phyloP scores from a whole-genome alignment of 495 filamentous ascomycete species.

The Jackrogersella multiformis region DNA sequence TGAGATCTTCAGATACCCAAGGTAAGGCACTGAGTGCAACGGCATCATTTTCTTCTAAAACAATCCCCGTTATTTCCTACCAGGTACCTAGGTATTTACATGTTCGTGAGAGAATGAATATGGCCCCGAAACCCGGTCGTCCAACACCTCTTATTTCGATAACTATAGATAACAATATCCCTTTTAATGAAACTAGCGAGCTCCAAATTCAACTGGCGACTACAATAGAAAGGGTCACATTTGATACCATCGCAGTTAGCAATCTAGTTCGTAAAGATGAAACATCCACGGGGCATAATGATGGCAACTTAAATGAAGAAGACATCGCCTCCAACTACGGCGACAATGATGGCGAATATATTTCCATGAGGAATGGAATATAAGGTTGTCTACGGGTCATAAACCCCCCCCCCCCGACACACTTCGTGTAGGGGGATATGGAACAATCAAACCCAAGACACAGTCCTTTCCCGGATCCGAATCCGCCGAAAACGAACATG shows the following conservation, averaged over 20 bases:
- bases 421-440: too few species aligned
- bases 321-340: constrained; percentile 15
- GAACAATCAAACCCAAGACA: neutral
- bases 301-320: neutral
- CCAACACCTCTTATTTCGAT: neutral
- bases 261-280: neutral
- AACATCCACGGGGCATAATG: neutral
- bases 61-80: neutral
- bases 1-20: too few species aligned
- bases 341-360: too few species aligned
- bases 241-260: neutral
- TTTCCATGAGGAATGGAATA: too few species aligned
- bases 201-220: neutral
- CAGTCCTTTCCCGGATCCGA: neutral
- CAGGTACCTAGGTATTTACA: too few species aligned
- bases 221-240: neutral
- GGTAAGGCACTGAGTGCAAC: too few species aligned
- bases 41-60: too few species aligned
- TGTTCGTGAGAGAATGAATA: too few species aligned
- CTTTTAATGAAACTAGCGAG: neutral
- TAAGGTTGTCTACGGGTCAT: too few species aligned
- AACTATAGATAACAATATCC: neutral
- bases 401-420: too few species aligned
- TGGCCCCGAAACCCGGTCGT: too few species aligned
- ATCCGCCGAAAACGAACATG: neutral